Percentiles rank a stretch among this genome's conserved stretches.
Evolutionary conservation across 1,139 yeast genomes (phyloP).

Genomic region (Fermentozyma sake): DNA sequence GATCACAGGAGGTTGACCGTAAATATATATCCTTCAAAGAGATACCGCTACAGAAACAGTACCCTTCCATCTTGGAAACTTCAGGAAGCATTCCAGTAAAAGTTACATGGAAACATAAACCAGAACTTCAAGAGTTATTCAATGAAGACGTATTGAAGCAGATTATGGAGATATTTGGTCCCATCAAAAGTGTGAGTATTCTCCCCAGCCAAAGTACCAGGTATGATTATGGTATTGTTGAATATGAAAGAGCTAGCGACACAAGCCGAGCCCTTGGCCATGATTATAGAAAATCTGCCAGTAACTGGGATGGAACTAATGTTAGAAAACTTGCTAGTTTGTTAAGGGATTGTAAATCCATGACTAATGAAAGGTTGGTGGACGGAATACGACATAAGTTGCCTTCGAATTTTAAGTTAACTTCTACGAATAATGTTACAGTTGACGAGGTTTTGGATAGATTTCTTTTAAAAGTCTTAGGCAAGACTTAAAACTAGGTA

Average conservation of each 20-base stretch:
- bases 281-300: conserved; percentile 38
- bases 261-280: conserved; percentile 35
- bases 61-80: conserved; percentile 2
- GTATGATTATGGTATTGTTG: conserved; percentile 38
- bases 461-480: too few relatives aligned
- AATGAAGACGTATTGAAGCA: conserved; percentile 27
- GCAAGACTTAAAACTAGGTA: too few relatives aligned
- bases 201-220: conserved; percentile 9
- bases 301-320: conserved; percentile 44
- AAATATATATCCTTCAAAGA: conserved; percentile 22
- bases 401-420: too few relatives aligned
- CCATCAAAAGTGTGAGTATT: conserved; percentile 17
- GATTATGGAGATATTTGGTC: conserved; percentile 48
- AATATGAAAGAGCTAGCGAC: conserved; percentile 19
- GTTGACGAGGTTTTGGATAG: too few relatives aligned
- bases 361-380: too few relatives aligned
- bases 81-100: conserved; percentile 6
- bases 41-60: conserved; percentile 8
- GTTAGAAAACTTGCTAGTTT: conserved; percentile 47
- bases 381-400: too few relatives aligned
- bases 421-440: too few relatives aligned
- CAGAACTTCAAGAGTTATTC: conserved; percentile 29
- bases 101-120: conserved; percentile 44
- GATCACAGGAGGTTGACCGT: too few relatives aligned
- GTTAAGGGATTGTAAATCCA: conserved; percentile 28